Conservation (phyloP, 208 protist species). For the Wallacemonas collosoma region DNA sequence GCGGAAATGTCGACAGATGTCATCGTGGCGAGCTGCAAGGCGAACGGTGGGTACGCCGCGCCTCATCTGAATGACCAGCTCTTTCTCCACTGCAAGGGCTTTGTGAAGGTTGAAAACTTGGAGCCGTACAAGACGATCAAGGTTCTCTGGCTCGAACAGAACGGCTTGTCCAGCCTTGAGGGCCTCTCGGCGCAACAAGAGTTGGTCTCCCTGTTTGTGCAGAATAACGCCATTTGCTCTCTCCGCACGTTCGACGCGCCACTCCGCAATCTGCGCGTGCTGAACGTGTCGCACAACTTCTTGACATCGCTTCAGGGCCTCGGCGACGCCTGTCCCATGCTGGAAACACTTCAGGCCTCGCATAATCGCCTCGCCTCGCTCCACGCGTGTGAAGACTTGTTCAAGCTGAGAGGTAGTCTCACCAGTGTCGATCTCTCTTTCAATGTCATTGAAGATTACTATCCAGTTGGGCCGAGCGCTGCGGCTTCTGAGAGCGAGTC, state of each 20-base stretch:
- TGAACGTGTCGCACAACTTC: slow-evolving; percentile 81
- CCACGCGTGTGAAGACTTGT: slow-evolving; percentile 75
- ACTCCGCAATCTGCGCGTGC: slow-evolving; percentile 78
- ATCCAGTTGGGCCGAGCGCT: slow-evolving; percentile 16
- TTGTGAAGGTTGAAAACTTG: slow-evolving; percentile 87
- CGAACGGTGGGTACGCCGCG: slow-evolving; percentile 83
- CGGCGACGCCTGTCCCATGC: slow-evolving; percentile 42
- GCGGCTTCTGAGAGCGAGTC: background rate
- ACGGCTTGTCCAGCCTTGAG: slow-evolving; percentile 84
- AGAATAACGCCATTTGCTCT: slow-evolving; percentile 92
- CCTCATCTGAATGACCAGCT: slow-evolving; percentile 89
- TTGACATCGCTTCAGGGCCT: slow-evolving; percentile 68
- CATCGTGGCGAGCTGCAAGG: slow-evolving; percentile 83
- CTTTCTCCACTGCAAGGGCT: slow-evolving; percentile 93
- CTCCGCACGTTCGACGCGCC: slow-evolving; percentile 45
- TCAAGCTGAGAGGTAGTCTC: slow-evolving; percentile 63
- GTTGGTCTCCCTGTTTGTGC: slow-evolving; percentile 91
- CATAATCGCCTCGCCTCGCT: slow-evolving; percentile 78
- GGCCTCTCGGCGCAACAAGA: slow-evolving; percentile 70
- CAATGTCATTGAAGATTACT: slow-evolving; percentile 77
- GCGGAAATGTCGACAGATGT: slow-evolving; percentile 81
- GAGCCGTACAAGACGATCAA: slow-evolving; percentile 87
- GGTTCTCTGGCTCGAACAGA: slow-evolving; percentile 95
- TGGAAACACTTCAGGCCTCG: slow-evolving; percentile 74
- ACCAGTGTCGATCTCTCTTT: slow-evolving; percentile 92